phyloP scores from a whole-genome alignment of 2,329 filamentous ascomycete species.

The Penicillium hordei region DNA sequence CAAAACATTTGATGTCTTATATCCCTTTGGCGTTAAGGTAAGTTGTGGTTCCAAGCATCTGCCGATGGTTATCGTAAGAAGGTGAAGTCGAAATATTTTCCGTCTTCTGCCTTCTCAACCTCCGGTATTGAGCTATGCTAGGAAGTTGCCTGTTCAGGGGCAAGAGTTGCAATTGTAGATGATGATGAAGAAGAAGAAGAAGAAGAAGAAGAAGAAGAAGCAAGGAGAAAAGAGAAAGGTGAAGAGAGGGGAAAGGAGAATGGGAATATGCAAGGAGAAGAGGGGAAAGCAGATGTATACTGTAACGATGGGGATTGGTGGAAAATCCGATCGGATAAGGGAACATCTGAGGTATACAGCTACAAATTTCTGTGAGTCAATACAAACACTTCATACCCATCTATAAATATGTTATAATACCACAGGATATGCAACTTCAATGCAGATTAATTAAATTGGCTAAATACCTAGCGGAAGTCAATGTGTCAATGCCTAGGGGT shows the following conservation, averaged over 20 bases:
- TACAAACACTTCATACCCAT: background rate
- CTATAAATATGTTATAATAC: background rate
- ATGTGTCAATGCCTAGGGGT: background rate
- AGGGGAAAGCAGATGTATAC: background rate
- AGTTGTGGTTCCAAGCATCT: background rate
- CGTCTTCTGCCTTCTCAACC: background rate
- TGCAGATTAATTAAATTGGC: background rate
- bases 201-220: background rate
- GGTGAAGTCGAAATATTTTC: too few species aligned
- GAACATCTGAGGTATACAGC: background rate
- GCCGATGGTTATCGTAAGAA: background rate
- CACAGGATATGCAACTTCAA: background rate
- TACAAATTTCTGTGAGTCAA: too few species aligned
- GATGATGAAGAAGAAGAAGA: background rate
- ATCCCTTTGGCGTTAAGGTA: background rate
- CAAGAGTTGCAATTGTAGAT: background rate
- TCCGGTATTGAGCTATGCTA: background rate
- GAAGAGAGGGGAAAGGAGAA: background rate
- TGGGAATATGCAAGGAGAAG: background rate
- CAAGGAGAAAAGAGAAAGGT: background rate
- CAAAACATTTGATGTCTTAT: fast-evolving
- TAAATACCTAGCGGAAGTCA: background rate
- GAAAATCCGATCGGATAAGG: background rate
- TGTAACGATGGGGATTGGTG: background rate
- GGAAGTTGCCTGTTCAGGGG: background rate